Conservation (phyloP, 148 eudicot genomes). For the Cornus florida region DNA sequence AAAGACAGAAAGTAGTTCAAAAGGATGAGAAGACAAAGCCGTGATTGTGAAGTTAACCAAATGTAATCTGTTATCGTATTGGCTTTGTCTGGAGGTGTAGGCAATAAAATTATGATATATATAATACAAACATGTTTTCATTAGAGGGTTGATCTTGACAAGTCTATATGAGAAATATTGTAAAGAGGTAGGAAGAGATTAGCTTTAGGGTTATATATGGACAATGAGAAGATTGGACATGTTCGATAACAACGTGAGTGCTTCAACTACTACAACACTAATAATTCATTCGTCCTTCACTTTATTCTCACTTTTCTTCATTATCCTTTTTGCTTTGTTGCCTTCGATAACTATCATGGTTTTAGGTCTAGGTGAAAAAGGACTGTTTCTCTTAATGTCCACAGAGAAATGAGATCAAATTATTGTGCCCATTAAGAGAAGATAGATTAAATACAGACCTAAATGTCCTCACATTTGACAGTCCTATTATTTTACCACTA, state of each 20-base stretch:
- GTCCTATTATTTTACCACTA: too few relatives aligned
- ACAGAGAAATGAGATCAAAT: too few relatives aligned
- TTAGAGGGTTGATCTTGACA: not conserved
- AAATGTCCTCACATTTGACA: too few relatives aligned
- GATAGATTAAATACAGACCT: too few relatives aligned
- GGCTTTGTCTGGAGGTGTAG: not conserved
- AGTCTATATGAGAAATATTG: not conserved
- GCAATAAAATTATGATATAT: not conserved
- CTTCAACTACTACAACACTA: slow-evolving; percentile 7
- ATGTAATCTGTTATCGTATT: too few relatives aligned
- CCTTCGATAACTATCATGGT: slow-evolving; percentile 2
- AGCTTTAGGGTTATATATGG: not conserved
- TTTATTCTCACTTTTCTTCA: not conserved
- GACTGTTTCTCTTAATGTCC: not conserved
- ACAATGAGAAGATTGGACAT: slow-evolving; percentile 5
- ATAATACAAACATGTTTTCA: too few relatives aligned
- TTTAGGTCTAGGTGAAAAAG: not conserved
- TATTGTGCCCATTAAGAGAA: too few relatives aligned
- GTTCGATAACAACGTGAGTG: slow-evolving; percentile 8
- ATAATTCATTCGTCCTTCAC: slow-evolving; percentile 12
- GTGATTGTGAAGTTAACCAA: too few relatives aligned
- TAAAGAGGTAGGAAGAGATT: slow-evolving; percentile 1
- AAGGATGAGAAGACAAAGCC: too few relatives aligned
- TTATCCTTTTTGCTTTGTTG: not conserved
- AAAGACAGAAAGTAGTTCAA: too few relatives aligned